These are phyloP conservation scores for Daldinia caldariorum DNA, from an alignment of 495 filamentous ascomycete genomes.

Conservation along the genomic window DNA sequence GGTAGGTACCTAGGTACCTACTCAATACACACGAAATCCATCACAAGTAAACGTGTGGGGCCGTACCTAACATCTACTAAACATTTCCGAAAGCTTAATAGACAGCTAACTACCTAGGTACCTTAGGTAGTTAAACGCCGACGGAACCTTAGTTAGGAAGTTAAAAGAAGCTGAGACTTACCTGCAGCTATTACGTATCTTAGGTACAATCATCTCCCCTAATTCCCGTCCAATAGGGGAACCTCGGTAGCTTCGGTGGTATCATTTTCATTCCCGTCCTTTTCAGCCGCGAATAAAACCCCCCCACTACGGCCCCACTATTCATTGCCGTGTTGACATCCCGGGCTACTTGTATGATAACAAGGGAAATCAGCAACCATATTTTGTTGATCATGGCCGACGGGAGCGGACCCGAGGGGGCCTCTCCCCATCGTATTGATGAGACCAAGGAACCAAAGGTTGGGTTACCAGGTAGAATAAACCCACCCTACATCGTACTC, in stretches of 20 bases:
- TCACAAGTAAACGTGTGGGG: neutral
- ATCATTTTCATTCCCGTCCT: conserved; percentile 43
- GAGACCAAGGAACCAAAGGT: conserved; percentile 19
- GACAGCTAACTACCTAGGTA: neutral
- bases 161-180: too few relatives aligned
- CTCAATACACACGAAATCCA: neutral
- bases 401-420: conserved; percentile 5
- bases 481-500: neutral
- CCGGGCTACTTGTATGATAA: conserved; percentile 24
- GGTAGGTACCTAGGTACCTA: too few relatives aligned
- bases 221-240: conserved; percentile 16
- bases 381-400: conserved; percentile 22
- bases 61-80: neutral
- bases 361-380: conserved; percentile 19
- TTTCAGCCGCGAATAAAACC: conserved; percentile 42
- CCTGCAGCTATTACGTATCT: too few relatives aligned
- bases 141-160: conserved; percentile 6
- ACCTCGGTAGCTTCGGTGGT: neutral
- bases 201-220: neutral
- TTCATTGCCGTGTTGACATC: conserved; percentile 54
- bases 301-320: conserved; percentile 54
- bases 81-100: conserved; percentile 8
- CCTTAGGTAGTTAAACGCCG: neutral
- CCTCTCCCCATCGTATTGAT: conserved; percentile 6
- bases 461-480: neutral